Base-by-base conservation (phyloP, 2,329 filamentous ascomycete genomes). In the Chaetomium sp. region DNA sequence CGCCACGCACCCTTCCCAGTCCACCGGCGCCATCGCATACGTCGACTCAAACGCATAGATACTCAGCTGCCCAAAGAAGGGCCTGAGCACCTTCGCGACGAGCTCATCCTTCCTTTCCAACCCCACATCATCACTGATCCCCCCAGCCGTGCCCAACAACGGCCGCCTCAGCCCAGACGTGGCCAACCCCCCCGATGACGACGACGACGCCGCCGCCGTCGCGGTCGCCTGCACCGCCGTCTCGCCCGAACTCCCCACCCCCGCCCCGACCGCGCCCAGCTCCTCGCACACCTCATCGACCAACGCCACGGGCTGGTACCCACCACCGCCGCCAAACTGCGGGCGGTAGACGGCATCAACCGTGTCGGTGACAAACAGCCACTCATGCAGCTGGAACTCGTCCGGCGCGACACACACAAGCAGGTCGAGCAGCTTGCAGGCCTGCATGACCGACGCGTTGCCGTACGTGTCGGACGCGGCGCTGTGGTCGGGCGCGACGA, bases 311-410 rank as follows among this genome's bases (percentile, higher is more conserved):
- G 92, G 85, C 66, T 87, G 84, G 78, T 89, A 89, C 19, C 60
- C 57, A 5, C 42, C 54, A 59, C 82, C 80, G 16, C 86, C 79
- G 8, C 16, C 35, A 27, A 55, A 56, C 60, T 65, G 50, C 0
- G 92, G 88, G 13, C 91, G 88, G 77, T 99, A 96, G 38, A 99
- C 91, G 1, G 95, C 93, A 72, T 99, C 95, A 69, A 97, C 93
- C 16, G 94, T 98, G 77, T 99, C 95, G 1, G 93, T 96, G 62
- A 99, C 89, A 76, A 97, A 99, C 4, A 98, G 86, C 95, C 95
- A 99, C 80, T 97, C 92, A 72, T 96, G 90, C n/a, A 98, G 85
- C 76, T 98, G 95, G 78, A 98, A 99, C 75, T 99, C 95, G 70
- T 99, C 95, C 0, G 93, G 94, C 4, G 91, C 90, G 8, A 93